Evolutionary conservation across 2,329 filamentous ascomycete species (phyloP), one percentile per base, ranked within the genome.

Genomic region (Alternaria triticimaculans): DNA sequence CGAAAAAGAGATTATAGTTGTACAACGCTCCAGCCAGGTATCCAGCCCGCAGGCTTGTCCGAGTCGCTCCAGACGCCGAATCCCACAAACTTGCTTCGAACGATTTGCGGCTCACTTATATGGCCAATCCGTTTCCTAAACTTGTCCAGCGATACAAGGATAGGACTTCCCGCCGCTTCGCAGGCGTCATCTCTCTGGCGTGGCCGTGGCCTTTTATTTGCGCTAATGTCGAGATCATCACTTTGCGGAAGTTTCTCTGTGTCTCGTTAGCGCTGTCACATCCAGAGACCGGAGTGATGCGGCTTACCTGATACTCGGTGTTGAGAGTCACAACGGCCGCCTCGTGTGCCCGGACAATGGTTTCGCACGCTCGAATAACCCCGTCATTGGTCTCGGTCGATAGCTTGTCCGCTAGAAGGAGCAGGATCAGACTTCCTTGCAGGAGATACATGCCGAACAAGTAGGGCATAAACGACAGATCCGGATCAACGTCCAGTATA

Each of bases 291-390:
- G 4, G 7, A 21, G 7, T 28, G 9, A 12, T 46, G 37, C 8
- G 41, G 45, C 69, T 21, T 68, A 94, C 93, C 87, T 97, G 94
- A 80, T 97, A 97, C 81, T 97, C 93, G 3, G 94, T 97, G 78
- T 93, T 96, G 62, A 97, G 84, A n/a, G 94, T 97, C 61, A 96
- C 94, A 9, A 97, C 92, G 76, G 93, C 97, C n/a, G 93, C 94
- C 79, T 97, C 94, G 74, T 97, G 94, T 5, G 94, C 94, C 51
- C 94, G 88, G 18, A 97, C 92, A 70, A 97, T 97, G 2, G 92
- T 96, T 84, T 97, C 94, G 78, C 94, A 97, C 6, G 94, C 94
- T 74, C 90, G 89, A 66, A 96, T 92, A 11, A 97, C 93, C 71
- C 89, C 93, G 0, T 92, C 88, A 48, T 91, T 94, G 2, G 93